phyloP scores from a whole-genome alignment of 2,329 filamentous ascomycete genomes.

The Paecilomyces niveus region DNA sequence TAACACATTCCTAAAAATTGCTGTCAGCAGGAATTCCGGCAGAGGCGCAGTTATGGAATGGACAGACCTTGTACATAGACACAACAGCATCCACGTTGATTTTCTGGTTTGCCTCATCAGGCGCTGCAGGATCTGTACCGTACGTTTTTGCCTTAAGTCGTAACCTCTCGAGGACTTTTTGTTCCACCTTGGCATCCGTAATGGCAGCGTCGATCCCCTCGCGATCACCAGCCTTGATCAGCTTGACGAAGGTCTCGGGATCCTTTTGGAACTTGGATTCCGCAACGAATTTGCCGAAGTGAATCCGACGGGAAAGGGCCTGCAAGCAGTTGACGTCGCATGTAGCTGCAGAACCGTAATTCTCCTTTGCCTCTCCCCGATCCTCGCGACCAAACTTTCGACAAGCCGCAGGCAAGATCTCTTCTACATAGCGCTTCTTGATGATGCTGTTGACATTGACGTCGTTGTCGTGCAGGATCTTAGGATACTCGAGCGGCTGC shows the following conservation, averaged over 20 bases:
- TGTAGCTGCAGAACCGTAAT: constrained; percentile 88
- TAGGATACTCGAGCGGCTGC: constrained; percentile 79
- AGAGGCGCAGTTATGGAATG: neutral
- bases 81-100: constrained; percentile 91
- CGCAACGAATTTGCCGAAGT: constrained; percentile 98
- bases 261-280: constrained; percentile 90
- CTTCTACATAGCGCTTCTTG: constrained; percentile 73
- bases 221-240: constrained; percentile 77
- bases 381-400: constrained; percentile 67
- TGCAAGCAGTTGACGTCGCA: constrained; percentile 88
- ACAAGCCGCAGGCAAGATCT: constrained; percentile 79
- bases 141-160: constrained; percentile 88
- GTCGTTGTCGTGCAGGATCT: constrained; percentile 77
- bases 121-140: constrained; percentile 73
- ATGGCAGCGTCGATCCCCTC: constrained; percentile 82
- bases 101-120: constrained; percentile 50
- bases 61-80: constrained; percentile 63
- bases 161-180: constrained; percentile 81
- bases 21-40: constrained; percentile 1
- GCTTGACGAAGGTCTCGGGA: constrained; percentile 66
- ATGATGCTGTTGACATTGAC: constrained; percentile 88
- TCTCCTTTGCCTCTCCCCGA: constrained; percentile 78
- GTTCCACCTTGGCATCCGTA: constrained; percentile 81
- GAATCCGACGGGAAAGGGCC: constrained; percentile 80
- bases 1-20: constrained; percentile 60